Percentiles rank a stretch among this genome's conserved stretches.
Evolutionary conservation across 345 rosid species (phyloP).

Genomic region (Heritiera fomes): DNA sequence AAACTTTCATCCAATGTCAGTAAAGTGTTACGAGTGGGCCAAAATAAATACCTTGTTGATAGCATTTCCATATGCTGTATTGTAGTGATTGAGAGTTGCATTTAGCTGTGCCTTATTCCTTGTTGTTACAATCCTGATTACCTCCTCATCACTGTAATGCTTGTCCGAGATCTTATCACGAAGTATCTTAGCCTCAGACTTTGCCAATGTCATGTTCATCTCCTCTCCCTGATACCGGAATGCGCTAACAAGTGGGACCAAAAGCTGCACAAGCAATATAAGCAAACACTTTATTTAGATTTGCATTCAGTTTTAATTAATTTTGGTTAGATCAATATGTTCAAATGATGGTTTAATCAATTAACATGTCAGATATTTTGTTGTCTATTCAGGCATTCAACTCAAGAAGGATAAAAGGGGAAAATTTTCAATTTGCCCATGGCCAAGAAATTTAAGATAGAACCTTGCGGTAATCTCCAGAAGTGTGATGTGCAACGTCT

Average conservation of each 20-base stretch:
- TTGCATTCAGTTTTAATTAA: neutral
- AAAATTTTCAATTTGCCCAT: neutral
- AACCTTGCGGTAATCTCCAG: conserved; percentile 83
- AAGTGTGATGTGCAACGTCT: conserved; percentile 81
- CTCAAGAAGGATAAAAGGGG: neutral
- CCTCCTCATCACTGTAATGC: conserved; percentile 72
- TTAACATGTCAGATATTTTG: neutral
- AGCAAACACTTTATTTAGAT: neutral
- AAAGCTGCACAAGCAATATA: conserved; percentile 45
- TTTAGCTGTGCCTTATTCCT: conserved; percentile 80
- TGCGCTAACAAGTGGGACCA: conserved; percentile 78
- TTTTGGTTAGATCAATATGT: neutral
- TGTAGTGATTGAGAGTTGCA: conserved; percentile 80
- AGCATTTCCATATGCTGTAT: conserved; percentile 61
- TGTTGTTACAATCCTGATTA: conserved; percentile 78
- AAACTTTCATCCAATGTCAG: neutral
- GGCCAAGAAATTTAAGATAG: neutral
- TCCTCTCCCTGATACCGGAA: conserved; percentile 84
- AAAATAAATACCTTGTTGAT: conserved; percentile 62
- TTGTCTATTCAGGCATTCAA: neutral
- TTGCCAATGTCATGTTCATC: conserved; percentile 67
- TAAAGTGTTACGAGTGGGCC: neutral
- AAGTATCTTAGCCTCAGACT: conserved; percentile 79
- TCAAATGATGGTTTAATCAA: neutral
- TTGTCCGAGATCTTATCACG: conserved; percentile 71